Evolutionary conservation across 345 rosid species (phyloP), one percentile per base, ranked within the genome.

Genomic region (Ceriops zippeliana): DNA sequence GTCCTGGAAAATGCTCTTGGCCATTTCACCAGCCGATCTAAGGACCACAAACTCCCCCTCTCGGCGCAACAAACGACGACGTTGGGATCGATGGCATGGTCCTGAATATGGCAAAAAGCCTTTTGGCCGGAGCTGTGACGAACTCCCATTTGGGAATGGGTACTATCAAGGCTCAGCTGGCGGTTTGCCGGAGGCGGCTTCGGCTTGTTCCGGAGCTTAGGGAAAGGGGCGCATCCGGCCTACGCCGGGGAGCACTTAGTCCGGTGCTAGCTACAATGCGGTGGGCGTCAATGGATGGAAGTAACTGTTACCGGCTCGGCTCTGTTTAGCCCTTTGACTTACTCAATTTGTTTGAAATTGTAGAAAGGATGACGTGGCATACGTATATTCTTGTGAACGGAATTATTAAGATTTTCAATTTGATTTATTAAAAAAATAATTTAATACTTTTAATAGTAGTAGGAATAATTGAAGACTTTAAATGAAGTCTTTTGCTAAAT

Each of bases 51-150:
- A 58, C 67, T 2, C 38, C 59, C 17, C 76, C 83, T 11, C 76
- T 79, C 0, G 75, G 58, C 0, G 77, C 87, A 13, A 85, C 87
- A 1, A 84, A 75, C 35, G 80, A 77, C 3, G 83, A 84, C 66
- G 78, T 79, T 28, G 85, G 83, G 24, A 77, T 65, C 5, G 82
- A 81, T 21, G 87, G 85, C 30, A 79, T 82, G 81, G 70, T 84
- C 19, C 67, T 81, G 26, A 79, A 84, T 31, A 63, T 79, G 0
- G 82, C 83, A 15, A 24, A 24, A 24, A 66, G 66, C 63, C 80
- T 81, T 24, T 60, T 81, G 32, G 80, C 85, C 2, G 79, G 85
- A 21, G 57, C 83, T 0, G 83, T 77, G 27, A 79, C 87, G 1
- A 79, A 77, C 68, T 82, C 30, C 30, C 83, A 0, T 81, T 64